These are phyloP conservation scores for Calonectria pseudoturangicola DNA, from an alignment of 2,329 filamentous ascomycete species.

Conservation along the genomic window DNA sequence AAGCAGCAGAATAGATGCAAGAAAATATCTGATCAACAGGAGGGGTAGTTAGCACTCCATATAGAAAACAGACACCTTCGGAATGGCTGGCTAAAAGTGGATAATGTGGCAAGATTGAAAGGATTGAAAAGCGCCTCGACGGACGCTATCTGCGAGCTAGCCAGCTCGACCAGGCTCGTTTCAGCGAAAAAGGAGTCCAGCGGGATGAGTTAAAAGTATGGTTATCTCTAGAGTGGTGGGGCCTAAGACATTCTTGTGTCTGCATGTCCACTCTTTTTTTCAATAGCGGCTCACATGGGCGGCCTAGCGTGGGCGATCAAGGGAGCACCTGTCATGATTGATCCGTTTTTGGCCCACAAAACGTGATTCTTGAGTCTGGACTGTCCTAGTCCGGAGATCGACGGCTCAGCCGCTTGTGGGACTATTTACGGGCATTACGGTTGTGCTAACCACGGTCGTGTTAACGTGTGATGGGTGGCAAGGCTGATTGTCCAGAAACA, in stretches of 20 bases:
- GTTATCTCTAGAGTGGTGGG: background rate
- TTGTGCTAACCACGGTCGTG: background rate
- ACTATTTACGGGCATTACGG: slow-evolving; percentile 11
- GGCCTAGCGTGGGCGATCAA: background rate
- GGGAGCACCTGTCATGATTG: background rate
- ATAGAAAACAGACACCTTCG: background rate
- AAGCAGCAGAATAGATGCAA: background rate
- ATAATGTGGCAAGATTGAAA: background rate
- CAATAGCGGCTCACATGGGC: background rate
- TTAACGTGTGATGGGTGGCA: background rate
- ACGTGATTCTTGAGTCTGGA: background rate
- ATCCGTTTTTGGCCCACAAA: background rate
- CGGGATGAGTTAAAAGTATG: background rate
- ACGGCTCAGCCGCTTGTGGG: too few relatives aligned
- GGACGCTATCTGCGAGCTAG: background rate
- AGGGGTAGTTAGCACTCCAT: background rate
- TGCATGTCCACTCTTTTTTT: background rate
- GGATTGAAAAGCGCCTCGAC: background rate
- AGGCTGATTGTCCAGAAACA: background rate
- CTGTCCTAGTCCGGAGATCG: background rate
- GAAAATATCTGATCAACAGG: background rate
- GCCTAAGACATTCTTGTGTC: background rate
- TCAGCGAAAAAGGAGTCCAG: background rate
- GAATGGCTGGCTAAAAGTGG: background rate
- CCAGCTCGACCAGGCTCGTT: background rate